phyloP scores from a whole-genome alignment of 2,329 filamentous ascomycete genomes.

The Paraconiothyrium sp. region DNA sequence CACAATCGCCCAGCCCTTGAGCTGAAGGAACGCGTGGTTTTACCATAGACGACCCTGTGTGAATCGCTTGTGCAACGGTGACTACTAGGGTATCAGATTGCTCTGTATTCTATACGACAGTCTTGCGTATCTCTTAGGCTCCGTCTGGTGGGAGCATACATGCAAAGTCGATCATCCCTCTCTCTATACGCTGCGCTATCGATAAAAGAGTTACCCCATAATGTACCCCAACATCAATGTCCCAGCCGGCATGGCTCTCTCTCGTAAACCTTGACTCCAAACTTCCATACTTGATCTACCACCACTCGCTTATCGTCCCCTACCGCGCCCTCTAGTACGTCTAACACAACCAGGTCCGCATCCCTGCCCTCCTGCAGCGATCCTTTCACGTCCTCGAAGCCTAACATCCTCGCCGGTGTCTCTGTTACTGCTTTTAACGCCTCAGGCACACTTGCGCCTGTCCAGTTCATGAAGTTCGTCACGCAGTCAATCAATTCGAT shows the following conservation, averaged over 20 bases:
- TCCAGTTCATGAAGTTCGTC: conserved; percentile 82
- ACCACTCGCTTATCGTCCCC: conserved; percentile 63
- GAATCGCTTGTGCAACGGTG: background rate
- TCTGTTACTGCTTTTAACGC: conserved; percentile 77
- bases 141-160: background rate
- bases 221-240: conserved; percentile 1
- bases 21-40: too few relatives aligned
- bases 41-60: too few relatives aligned
- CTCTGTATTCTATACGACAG: background rate
- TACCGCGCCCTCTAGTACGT: conserved; percentile 59
- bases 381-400: conserved; percentile 73
- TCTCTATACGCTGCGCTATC: background rate
- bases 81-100: background rate
- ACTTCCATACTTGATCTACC: conserved; percentile 84
- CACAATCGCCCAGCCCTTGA: too few relatives aligned
- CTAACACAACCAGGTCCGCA: conserved; percentile 71
- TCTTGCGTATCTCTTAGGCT: background rate
- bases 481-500: conserved; percentile 83
- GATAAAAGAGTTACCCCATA: background rate
- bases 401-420: conserved; percentile 81
- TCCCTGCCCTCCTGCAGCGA: conserved; percentile 56
- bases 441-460: conserved; percentile 72
- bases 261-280: conserved; percentile 61
- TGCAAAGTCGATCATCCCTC: background rate
- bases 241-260: conserved; percentile 8